Evolutionary conservation across 306 rosid species (phyloP).

Genomic region (Ziziphus jujuba): DNA sequence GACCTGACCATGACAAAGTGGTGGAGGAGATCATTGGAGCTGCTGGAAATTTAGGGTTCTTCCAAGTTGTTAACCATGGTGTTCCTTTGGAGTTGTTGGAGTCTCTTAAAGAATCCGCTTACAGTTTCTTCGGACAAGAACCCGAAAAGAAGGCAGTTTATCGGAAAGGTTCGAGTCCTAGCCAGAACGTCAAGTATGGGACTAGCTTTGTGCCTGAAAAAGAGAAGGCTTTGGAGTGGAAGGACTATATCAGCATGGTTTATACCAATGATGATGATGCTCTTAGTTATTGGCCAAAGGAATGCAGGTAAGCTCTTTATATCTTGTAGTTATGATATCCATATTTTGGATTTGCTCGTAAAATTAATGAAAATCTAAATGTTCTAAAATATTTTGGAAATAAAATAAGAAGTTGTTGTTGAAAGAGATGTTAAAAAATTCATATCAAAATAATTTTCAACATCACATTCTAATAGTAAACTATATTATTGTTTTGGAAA

Average conservation of each 20-base stretch:
- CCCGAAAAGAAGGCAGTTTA: constrained; percentile 43
- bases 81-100: constrained; percentile 49
- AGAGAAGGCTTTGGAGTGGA: constrained; percentile 68
- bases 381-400: too few relatives aligned
- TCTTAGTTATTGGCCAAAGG: constrained; percentile 48
- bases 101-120: constrained; percentile 44
- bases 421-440: too few relatives aligned
- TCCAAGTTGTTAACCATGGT: constrained; percentile 66
- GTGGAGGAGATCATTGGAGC: constrained; percentile 40
- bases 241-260: constrained; percentile 54
- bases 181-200: constrained; percentile 43
- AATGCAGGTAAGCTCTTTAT: constrained; percentile 47
- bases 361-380: too few relatives aligned
- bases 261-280: constrained; percentile 55
- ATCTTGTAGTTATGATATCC: too few relatives aligned
- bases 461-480: too few relatives aligned
- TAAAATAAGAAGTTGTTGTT: too few relatives aligned
- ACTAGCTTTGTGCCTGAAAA: constrained; percentile 73
- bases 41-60: constrained; percentile 58
- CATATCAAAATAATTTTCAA: too few relatives aligned
- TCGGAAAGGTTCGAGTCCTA: constrained; percentile 37
- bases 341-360: too few relatives aligned
- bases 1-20: constrained; percentile 43
- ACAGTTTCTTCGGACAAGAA: constrained; percentile 41
- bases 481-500: too few relatives aligned